These are phyloP conservation scores for Ustilago loliicola DNA, from an alignment of 1,284 basidiomycete genomes.

Conservation along the genomic window DNA sequence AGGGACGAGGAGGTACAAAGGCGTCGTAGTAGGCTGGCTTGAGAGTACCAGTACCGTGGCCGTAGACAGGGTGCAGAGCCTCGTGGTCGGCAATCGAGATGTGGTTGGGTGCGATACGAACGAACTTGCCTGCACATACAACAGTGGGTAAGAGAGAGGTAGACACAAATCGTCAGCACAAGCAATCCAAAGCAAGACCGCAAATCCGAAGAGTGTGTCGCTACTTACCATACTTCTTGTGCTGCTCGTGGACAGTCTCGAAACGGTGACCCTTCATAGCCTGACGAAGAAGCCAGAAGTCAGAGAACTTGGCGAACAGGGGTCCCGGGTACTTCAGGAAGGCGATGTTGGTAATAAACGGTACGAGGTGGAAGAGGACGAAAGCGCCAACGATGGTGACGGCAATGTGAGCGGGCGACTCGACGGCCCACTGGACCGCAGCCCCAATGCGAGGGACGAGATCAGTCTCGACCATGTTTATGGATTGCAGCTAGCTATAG, in stretches of 20 bases:
- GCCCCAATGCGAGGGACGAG: conserved; percentile 32
- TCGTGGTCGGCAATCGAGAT: conserved; percentile 81
- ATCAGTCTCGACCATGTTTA: conserved; percentile 49
- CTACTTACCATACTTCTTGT: conserved; percentile 79
- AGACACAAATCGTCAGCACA: neutral
- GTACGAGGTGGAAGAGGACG: conserved; percentile 46
- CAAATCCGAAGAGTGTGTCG: neutral
- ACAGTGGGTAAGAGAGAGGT: neutral
- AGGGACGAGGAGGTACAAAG: conserved; percentile 73
- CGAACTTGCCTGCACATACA: conserved; percentile 73
- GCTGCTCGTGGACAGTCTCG: conserved; percentile 81
- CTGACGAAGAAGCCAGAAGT: conserved; percentile 81
- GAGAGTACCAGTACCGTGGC: conserved; percentile 58
- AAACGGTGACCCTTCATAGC: conserved; percentile 81
- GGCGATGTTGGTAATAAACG: conserved; percentile 46
- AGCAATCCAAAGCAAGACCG: too few species aligned
- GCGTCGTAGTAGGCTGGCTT: conserved; percentile 78
- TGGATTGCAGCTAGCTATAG: neutral
- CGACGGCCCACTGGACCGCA: conserved; percentile 38
- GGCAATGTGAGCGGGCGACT: conserved; percentile 37
- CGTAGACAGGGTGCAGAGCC: conserved; percentile 54
- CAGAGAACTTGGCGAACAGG: conserved; percentile 80
- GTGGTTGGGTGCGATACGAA: conserved; percentile 89
- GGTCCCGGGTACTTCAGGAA: conserved; percentile 77
- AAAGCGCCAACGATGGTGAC: conserved; percentile 42